Percentiles rank a stretch among this genome's conserved stretches.
These are phyloP conservation scores for Mycosphaerella arachidis DNA, from an alignment of 2,329 filamentous ascomycete species.

Conservation along the genomic window DNA sequence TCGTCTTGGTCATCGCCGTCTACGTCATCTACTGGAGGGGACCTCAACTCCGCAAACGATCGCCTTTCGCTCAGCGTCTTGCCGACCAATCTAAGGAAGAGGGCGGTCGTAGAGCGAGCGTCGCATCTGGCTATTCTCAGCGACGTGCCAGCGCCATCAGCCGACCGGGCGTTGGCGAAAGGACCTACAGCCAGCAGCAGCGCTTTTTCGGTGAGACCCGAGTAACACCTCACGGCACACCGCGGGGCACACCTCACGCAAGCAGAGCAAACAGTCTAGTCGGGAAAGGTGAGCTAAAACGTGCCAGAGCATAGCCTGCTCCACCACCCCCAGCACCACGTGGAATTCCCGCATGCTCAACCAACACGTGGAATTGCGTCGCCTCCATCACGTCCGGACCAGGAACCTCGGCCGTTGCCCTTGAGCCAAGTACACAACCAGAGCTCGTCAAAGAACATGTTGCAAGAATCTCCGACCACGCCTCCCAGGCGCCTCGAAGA, in stretches of 20 bases:
- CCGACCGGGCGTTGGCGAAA: constrained; percentile 20
- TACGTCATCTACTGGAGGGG: constrained; percentile 57
- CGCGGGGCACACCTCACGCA: constrained; percentile 26
- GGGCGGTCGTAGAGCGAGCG: constrained; percentile 25
- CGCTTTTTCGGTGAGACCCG: constrained; percentile 30
- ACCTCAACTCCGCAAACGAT: constrained; percentile 47
- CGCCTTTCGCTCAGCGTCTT: constrained; percentile 50
- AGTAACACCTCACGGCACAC: constrained; percentile 26
- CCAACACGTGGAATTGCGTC: too few species aligned
- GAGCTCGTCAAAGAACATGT: neutral
- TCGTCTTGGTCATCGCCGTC: constrained; percentile 50
- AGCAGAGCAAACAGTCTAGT: constrained; percentile 24
- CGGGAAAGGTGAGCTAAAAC: neutral
- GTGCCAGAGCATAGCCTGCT: neutral
- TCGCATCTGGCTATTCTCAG: constrained; percentile 25
- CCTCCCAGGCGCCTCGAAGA: too few species aligned
- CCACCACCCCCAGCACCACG: neutral
- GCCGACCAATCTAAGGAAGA: constrained; percentile 23
- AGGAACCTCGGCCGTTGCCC: neutral
- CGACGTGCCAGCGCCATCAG: constrained; percentile 14
- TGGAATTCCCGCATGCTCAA: too few species aligned
- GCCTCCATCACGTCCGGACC: too few species aligned
- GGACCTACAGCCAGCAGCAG: constrained; percentile 26
- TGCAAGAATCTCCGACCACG: too few species aligned
- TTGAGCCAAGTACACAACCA: neutral